These are phyloP conservation scores for Tulasnella sp. DNA, from an alignment of 768 basidiomycete species.

Conservation along the genomic window DNA sequence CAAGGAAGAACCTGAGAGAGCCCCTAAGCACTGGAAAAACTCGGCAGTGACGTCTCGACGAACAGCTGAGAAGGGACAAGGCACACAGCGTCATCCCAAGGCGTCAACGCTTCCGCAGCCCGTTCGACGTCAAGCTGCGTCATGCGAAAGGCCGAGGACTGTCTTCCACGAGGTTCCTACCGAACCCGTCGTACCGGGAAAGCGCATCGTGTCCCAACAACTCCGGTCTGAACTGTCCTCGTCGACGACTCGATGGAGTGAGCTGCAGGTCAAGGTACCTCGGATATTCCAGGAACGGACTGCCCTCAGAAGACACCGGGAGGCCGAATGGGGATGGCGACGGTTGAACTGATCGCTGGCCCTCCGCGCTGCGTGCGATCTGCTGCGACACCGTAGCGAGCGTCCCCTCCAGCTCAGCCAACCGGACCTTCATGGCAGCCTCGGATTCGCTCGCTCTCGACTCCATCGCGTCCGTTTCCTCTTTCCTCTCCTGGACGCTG, in stretches of 20 bases:
- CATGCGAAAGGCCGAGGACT: conserved; percentile 15
- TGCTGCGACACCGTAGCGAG: neutral
- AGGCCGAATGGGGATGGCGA: conserved; percentile 6
- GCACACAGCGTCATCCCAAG: neutral
- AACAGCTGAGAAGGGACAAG: neutral
- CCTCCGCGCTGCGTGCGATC: neutral
- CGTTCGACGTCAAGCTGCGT: neutral
- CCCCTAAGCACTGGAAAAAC: neutral
- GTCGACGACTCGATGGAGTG: neutral
- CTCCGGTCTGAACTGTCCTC: neutral
- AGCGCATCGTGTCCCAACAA: conserved; percentile 22
- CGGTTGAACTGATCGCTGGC: neutral
- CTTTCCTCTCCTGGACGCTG: neutral
- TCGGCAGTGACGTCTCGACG: conserved; percentile 5
- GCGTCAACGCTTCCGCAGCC: neutral
- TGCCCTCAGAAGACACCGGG: conserved; percentile 11
- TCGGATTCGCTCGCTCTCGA: neutral
- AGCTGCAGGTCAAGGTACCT: conserved; percentile 7
- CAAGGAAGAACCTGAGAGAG: neutral
- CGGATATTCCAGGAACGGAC: conserved; percentile 13
- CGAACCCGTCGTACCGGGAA: conserved; percentile 18
- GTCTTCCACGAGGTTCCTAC: conserved; percentile 9
- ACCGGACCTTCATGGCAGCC: neutral
- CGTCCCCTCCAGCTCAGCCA: neutral
- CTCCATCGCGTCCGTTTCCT: neutral